Evolutionary conservation across 768 basidiomycete species (phyloP).

Genomic region (Lenzites betulinus): DNA sequence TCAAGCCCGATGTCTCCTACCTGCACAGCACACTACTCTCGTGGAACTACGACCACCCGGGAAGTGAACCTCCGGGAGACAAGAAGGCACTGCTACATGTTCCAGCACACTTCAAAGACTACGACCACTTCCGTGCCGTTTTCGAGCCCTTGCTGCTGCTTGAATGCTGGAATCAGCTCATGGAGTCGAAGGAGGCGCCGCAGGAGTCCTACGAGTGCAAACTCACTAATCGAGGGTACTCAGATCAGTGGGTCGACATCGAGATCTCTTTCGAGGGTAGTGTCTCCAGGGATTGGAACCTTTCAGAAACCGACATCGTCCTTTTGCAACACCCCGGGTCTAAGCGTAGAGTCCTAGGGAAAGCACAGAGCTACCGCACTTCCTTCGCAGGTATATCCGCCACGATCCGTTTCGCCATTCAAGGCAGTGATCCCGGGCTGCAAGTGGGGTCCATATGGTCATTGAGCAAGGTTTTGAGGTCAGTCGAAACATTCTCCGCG

Average conservation of each 20-base stretch:
- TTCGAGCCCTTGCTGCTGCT: conserved; percentile 86
- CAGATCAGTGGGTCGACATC: conserved; percentile 83
- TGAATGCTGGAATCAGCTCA: conserved; percentile 90
- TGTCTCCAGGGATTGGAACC: conserved; percentile 69
- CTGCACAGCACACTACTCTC: conserved; percentile 79
- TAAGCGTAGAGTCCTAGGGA: conserved; percentile 65
- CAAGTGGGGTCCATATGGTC: conserved; percentile 69
- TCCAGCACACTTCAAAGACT: conserved; percentile 65
- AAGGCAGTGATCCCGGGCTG: conserved; percentile 56
- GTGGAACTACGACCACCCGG: conserved; percentile 80
- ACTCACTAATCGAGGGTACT: conserved; percentile 67
- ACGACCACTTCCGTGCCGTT: conserved; percentile 66
- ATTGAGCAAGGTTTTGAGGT: conserved; percentile 84
- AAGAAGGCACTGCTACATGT: conserved; percentile 43
- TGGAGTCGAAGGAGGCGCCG: conserved; percentile 71
- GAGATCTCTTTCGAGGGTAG: conserved; percentile 62
- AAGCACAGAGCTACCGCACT: conserved; percentile 54
- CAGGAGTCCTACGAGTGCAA: conserved; percentile 59
- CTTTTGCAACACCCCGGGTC: conserved; percentile 63
- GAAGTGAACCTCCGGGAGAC: conserved; percentile 61
- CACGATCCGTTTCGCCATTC: conserved; percentile 57
- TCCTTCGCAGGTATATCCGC: conserved; percentile 52
- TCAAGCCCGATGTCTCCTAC: conserved; percentile 80
- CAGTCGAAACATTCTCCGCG: conserved; percentile 26
- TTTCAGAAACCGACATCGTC: conserved; percentile 86